Evolutionary conservation across 2,329 filamentous ascomycete genomes (phyloP).

Genomic region (Aschersonia sp.): DNA sequence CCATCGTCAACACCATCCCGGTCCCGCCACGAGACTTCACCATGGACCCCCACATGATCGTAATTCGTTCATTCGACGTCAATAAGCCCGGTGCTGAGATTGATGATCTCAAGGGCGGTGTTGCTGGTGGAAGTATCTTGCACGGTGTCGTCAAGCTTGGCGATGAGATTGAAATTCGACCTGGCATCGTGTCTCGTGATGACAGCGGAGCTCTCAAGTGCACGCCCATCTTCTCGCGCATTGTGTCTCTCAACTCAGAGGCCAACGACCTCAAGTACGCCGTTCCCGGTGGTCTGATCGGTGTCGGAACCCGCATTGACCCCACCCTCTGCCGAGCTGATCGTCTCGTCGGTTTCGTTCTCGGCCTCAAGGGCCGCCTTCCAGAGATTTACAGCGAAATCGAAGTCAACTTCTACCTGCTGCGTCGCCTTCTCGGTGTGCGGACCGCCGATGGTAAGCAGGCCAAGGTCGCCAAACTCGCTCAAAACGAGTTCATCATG

Average conservation of each 20-base stretch:
- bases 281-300: slow-evolving; percentile 91
- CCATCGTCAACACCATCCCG: slow-evolving; percentile 88
- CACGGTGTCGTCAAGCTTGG: slow-evolving; percentile 88
- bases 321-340: slow-evolving; percentile 97
- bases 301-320: slow-evolving; percentile 94
- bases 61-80: slow-evolving; percentile 98
- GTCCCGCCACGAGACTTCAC: slow-evolving; percentile 84
- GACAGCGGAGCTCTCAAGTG: slow-evolving; percentile 89
- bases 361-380: slow-evolving; percentile 83
- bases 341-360: slow-evolving; percentile 94
- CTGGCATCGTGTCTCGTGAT: slow-evolving; percentile 95
- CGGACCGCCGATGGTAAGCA: slow-evolving; percentile 98
- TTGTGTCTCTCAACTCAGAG: slow-evolving; percentile 91
- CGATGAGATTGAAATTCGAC: slow-evolving; percentile 96
- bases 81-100: slow-evolving; percentile 99
- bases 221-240: slow-evolving; percentile 90
- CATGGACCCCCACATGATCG: slow-evolving; percentile 91
- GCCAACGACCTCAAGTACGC: slow-evolving; percentile 98
- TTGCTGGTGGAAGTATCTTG: slow-evolving; percentile 91
- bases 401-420: slow-evolving; percentile 98
- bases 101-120: slow-evolving; percentile 94
- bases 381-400: slow-evolving; percentile 97
- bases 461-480: slow-evolving; percentile 94
- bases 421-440: slow-evolving; percentile 86
- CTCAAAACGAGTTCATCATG: slow-evolving; percentile 99